These are phyloP conservation scores for Quercus robur DNA, from an alignment of 306 rosid genomes.

Conservation along the genomic window DNA sequence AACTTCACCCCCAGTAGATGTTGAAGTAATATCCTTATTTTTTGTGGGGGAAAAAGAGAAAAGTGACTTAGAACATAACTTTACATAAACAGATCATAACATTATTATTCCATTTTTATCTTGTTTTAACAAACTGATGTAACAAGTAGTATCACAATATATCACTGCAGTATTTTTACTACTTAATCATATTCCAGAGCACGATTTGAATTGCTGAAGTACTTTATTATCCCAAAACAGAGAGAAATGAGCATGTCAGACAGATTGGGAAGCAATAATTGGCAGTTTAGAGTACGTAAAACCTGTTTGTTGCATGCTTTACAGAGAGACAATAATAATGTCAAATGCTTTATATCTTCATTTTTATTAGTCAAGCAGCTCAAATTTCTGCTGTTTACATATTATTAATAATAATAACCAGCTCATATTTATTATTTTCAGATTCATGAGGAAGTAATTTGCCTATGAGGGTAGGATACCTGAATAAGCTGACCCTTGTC, in stretches of 20 bases:
- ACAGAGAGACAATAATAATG: no score
- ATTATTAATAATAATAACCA: neutral
- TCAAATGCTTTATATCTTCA: neutral
- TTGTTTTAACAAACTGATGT: neutral
- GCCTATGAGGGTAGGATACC: slow-evolving; percentile 44
- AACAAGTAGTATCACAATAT: neutral
- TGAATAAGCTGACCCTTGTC: slow-evolving; percentile 69
- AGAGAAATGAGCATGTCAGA: neutral
- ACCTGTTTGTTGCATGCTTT: no score
- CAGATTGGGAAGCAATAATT: no score
- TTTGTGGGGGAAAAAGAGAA: neutral
- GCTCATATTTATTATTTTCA: neutral
- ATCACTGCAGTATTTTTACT: neutral
- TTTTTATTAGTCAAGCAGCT: neutral
- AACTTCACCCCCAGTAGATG: slow-evolving; percentile 42
- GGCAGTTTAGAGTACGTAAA: no score
- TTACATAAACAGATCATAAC: neutral
- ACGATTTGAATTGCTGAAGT: neutral
- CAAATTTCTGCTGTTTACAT: neutral
- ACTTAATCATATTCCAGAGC: neutral
- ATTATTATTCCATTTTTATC: neutral
- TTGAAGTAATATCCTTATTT: slow-evolving; percentile 65
- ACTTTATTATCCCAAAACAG: neutral
- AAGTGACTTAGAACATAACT: neutral
- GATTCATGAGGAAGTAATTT: neutral